Evolutionary conservation across 1,284 basidiomycete species (phyloP), one percentile per base, ranked within the genome.

Genomic region (Moniliophthora roreri): DNA sequence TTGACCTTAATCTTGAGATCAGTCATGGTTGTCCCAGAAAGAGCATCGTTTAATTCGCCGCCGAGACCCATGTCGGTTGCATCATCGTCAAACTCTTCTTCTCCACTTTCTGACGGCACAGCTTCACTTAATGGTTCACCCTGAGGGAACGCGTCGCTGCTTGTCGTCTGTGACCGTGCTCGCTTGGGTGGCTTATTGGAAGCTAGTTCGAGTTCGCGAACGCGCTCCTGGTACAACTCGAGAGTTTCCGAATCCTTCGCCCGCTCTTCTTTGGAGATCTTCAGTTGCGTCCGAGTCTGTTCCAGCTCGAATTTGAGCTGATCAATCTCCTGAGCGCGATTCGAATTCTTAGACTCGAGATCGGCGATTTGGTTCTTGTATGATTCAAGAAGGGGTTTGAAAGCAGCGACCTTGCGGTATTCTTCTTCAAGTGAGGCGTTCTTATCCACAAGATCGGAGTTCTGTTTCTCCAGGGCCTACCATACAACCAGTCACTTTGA

Each of bases 381-480:
- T 3, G 90, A 91, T 60, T 98, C 95, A 82, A 95, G 89, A 40
- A 96, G 77, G 1, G 91, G 89, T 69, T 92, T 95, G 75, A 91
- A 93, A 1, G 87, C 84, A 0, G 88, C 82, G 10, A 95, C 86
- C 64, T 93, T 94, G 66, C 87, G 84, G 63, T 91, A 89, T 64
- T 98, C 93, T 59, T 94, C 92, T 69, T 98, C 95, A 5, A 98
- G 74, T 0, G 87, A 81, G 0, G 93, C 89, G 63, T 96, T 95
- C 68, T 88, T 90, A 73, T 98, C 92, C 26, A 98, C 87, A 10
- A 98, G 81, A 54, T 88, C 85, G 4, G 93, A 85, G 59, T 98
- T 98, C 72, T 98, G 93, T 61, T 89, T 93, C 71, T 98, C 95
- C 20, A 98, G 75, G 0, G 84, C 82, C 90, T 95, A 34, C n/a